A percentile compares a stretch with the other conserved stretches of the same genome.
These are phyloP conservation scores for Plasmopara halstedii DNA, from an alignment of 352 stramenopile genomes.

Conservation along the genomic window DNA sequence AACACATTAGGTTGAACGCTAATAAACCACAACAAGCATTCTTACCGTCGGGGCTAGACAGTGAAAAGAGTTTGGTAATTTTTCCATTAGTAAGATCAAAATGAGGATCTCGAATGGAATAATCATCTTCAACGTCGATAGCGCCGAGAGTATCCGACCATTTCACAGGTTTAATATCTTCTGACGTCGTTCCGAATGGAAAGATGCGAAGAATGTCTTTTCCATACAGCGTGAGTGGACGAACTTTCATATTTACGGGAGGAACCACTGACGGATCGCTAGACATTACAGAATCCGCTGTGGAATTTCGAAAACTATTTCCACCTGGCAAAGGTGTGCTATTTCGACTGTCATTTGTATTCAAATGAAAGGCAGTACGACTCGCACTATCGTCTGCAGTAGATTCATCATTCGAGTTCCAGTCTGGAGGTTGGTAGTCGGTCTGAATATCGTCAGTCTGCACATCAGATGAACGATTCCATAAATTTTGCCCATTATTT, in stretches of 20 bases:
- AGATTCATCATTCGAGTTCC: slow-evolving; percentile 15
- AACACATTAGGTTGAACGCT: no score
- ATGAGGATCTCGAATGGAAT: slow-evolving; percentile 21
- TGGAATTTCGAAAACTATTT: slow-evolving; percentile 20
- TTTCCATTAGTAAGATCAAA: slow-evolving; percentile 23
- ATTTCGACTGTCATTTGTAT: slow-evolving; percentile 2
- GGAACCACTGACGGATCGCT: slow-evolving; percentile 6
- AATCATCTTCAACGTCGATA: slow-evolving; percentile 13
- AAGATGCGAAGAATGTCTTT: slow-evolving; percentile 52
- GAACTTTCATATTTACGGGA: slow-evolving; percentile 7
- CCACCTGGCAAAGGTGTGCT: slow-evolving; percentile 7
- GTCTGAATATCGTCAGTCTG: slow-evolving; percentile 2
- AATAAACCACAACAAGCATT: no score
- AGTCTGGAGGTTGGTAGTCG: slow-evolving; percentile 15
- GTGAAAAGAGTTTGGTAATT: slow-evolving; percentile 40
- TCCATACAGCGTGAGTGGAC: slow-evolving; percentile 37
- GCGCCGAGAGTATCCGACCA: slow-evolving; percentile 18
- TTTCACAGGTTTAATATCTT: slow-evolving; percentile 25
- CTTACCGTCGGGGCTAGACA: slow-evolving; percentile 48
- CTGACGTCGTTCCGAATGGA: slow-evolving; percentile 39
- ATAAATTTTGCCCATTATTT: slow-evolving; percentile 8
- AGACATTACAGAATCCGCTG: slow-evolving; percentile 8
- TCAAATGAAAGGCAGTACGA: slow-evolving; percentile 12
- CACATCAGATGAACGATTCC: slow-evolving; percentile 2
- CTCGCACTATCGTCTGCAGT: slow-evolving; percentile 13